Base-by-base conservation (phyloP, 768 basidiomycete species). In the Plicaturopsis crispa region DNA sequence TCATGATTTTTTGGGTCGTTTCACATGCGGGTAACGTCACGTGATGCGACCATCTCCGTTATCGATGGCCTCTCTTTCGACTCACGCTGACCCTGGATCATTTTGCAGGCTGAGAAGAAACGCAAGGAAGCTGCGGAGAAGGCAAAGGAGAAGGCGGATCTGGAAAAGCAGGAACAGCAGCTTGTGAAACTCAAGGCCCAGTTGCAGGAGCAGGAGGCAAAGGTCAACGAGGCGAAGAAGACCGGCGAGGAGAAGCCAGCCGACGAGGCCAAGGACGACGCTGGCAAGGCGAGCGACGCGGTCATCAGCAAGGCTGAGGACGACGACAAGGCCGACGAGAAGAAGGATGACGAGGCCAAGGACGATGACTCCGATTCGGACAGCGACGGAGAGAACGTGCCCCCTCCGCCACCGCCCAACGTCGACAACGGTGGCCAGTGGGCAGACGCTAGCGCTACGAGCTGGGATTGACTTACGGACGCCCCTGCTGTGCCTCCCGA, bases 121-220 rank as follows among this genome's bases (percentile, higher is more conserved):
- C 63, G 66, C 38, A 63, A 65, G 41, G 68, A 69, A 24, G 47
- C 59, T 17, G 38, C 59, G 4, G 54, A 63, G 39, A 78, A 75
- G 54, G 73, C 72, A 49, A 69, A 71, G 41, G 70, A 70, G 51
- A 75, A 79, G 58, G 72, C 73, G 35, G 77, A 75, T 53, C 64
- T 72, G 36, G 77, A 83, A 56, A 75, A 78, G 59, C 78, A 80
- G 50, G 78, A 83, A 45, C 57, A 66, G 18, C 74, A 78, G 57
- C 59, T 74, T 24, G 62, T 70, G 50, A 70, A 68, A 45, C 67
- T 75, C 51, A 71, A 70, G 45, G 63, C 65, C 40, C 62, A 71
- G 24, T 67, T 67, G 12, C 72, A 75, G 46, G 67, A 57, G 45
- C 75, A 74, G 52, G 77, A 76, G 57, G 62, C 66, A 38, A 72